phyloP scores from a whole-genome alignment of 495 filamentous ascomycete species.

The Aspergillus avenaceus region DNA sequence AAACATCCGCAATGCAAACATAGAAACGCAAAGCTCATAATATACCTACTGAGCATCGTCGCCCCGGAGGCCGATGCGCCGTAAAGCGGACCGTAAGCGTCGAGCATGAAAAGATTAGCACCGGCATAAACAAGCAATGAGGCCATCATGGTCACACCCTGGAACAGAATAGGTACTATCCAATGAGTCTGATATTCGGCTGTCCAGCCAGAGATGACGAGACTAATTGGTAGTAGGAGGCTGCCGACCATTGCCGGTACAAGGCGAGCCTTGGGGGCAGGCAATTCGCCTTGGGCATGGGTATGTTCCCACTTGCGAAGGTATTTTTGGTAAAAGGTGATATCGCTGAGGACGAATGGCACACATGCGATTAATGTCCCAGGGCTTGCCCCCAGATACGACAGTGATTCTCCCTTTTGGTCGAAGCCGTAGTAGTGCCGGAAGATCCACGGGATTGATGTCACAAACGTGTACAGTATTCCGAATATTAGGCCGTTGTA shows the following conservation, averaged over 20 bases:
- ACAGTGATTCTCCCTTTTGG: not conserved
- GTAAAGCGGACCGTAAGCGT: constrained; percentile 52
- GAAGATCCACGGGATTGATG: constrained; percentile 28
- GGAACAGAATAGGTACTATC: constrained; percentile 51
- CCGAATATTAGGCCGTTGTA: constrained; percentile 38
- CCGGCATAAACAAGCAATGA: constrained; percentile 15
- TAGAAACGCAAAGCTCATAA: constrained; percentile 52
- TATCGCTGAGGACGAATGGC: not conserved
- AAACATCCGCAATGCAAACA: no score
- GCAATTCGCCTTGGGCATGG: no score
- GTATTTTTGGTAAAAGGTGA: not conserved
- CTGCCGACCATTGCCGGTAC: constrained; percentile 39
- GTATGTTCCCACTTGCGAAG: not conserved
- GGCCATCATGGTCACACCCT: constrained; percentile 7
- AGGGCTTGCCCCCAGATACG: not conserved
- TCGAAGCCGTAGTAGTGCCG: constrained; percentile 33
- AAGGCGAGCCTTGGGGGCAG: constrained; percentile 37
- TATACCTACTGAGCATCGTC: constrained; percentile 58
- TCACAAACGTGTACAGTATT: constrained; percentile 40
- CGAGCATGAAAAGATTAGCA: constrained; percentile 47
- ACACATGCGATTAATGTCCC: not conserved
- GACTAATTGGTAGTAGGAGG: constrained; percentile 41
- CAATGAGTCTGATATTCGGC: constrained; percentile 40
- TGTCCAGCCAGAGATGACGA: constrained; percentile 51
- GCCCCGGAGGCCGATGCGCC: constrained; percentile 60